These are phyloP conservation scores for Penicillium brevicompactum DNA, from an alignment of 2,329 filamentous ascomycete species.

Conservation along the genomic window DNA sequence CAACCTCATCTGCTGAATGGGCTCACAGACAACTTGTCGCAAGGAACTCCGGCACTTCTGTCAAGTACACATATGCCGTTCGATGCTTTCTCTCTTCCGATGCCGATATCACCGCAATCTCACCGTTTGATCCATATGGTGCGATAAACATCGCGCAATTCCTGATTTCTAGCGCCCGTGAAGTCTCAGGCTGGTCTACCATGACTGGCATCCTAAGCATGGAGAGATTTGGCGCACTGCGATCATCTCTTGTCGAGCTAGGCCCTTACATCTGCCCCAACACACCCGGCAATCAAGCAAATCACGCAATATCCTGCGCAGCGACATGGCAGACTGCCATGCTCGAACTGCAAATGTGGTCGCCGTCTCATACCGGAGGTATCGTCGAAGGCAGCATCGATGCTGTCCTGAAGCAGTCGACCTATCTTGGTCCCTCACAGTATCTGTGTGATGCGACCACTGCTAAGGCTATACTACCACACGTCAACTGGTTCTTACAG, in stretches of 20 bases:
- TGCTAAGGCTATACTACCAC: constrained; percentile 34
- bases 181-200: constrained; percentile 48
- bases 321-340: constrained; percentile 48
- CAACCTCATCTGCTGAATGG: constrained; percentile 38
- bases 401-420: constrained; percentile 35
- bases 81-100: constrained; percentile 39
- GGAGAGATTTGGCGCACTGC: constrained; percentile 40
- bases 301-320: constrained; percentile 25
- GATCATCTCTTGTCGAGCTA: constrained; percentile 39
- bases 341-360: constrained; percentile 48
- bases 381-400: constrained; percentile 43
- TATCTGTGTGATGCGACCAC: constrained; percentile 35
- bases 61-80: constrained; percentile 43
- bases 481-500: constrained; percentile 43
- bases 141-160: constrained; percentile 48
- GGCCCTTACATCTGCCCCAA: constrained; percentile 30
- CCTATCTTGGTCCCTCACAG: constrained; percentile 33
- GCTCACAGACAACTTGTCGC: constrained; percentile 23
- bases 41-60: constrained; percentile 26
- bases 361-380: constrained; percentile 43
- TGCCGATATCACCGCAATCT: constrained; percentile 28
- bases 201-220: constrained; percentile 47
- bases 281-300: neutral
- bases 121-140: constrained; percentile 44
- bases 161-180: constrained; percentile 45